phyloP scores from a whole-genome alignment of 2,329 filamentous ascomycete species.

The Tolypocladium inflatum region DNA sequence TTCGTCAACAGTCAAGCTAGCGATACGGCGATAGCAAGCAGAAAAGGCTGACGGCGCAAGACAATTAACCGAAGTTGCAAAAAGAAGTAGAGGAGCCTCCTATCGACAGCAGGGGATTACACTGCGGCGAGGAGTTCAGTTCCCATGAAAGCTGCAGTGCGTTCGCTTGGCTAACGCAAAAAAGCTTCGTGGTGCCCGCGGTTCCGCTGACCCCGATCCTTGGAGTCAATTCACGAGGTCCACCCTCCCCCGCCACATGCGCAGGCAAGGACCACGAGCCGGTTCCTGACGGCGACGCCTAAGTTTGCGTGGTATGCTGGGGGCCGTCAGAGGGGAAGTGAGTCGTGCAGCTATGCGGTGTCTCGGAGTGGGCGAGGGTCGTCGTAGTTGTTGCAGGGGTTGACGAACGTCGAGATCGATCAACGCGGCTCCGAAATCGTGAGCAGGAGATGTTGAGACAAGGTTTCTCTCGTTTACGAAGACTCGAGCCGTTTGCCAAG shows the following conservation, averaged over 20 bases:
- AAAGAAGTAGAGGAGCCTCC: neutral
- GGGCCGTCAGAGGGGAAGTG: neutral
- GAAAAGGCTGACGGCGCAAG: neutral
- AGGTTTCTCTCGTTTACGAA: neutral
- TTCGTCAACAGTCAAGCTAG: neutral
- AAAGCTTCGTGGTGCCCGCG: neutral
- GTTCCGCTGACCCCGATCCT: slow-evolving; percentile 22
- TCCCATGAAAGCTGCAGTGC: slow-evolving; percentile 2
- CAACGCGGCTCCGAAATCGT: slow-evolving; percentile 7
- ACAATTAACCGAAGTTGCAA: neutral
- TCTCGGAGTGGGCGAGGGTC: neutral
- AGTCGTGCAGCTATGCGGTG: neutral
- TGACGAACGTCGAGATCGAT: slow-evolving; percentile 14
- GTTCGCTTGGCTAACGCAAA: neutral
- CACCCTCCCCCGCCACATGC: slow-evolving; percentile 35
- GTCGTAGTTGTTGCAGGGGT: neutral
- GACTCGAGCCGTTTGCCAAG: neutral
- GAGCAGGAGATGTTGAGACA: neutral
- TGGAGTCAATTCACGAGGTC: slow-evolving; percentile 24
- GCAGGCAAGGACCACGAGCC: slow-evolving; percentile 23
- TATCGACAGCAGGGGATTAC: neutral
- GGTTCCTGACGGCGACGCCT: slow-evolving; percentile 13
- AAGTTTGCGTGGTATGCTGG: neutral
- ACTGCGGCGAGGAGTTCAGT: neutral
- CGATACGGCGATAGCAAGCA: neutral